Percentiles rank a stretch among this genome's conserved stretches.
Evolutionary conservation across 805 yeast species (phyloP).

Genomic region (Sugiyamaella boreocaroliniensis): DNA sequence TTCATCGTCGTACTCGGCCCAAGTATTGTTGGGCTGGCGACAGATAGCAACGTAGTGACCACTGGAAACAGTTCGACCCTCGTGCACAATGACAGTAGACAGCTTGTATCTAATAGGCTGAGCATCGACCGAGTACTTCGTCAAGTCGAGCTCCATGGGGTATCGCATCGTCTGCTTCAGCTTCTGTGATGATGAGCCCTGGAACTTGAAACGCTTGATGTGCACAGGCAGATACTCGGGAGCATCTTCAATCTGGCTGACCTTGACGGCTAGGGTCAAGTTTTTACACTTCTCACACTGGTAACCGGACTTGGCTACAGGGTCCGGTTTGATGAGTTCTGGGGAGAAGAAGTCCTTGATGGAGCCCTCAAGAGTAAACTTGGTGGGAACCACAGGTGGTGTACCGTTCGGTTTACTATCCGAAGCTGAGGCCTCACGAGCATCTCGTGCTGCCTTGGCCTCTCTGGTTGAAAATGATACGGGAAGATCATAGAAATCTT

Average conservation of each 20-base stretch:
- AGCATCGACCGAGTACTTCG: slow-evolving; percentile 40
- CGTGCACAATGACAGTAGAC: slow-evolving; percentile 82
- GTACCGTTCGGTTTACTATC: background rate
- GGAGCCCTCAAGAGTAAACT: slow-evolving; percentile 65
- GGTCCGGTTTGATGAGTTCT: slow-evolving; percentile 65
- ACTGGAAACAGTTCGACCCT: slow-evolving; percentile 83
- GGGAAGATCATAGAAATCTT: slow-evolving; percentile 89
- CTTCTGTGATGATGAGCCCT: slow-evolving; percentile 53
- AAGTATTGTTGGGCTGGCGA: slow-evolving; percentile 82
- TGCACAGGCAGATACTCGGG: slow-evolving; percentile 88
- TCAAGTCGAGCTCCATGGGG: slow-evolving; percentile 67
- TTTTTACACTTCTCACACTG: slow-evolving; percentile 80
- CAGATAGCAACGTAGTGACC: slow-evolving; percentile 94
- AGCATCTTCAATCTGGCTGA: slow-evolving; percentile 64
- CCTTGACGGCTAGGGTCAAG: slow-evolving; percentile 70
- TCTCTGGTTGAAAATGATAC: slow-evolving; percentile 52
- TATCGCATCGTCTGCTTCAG: slow-evolving; percentile 82
- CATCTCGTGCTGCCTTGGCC: slow-evolving; percentile 1
- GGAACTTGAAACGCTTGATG: slow-evolving; percentile 82
- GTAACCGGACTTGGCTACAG: slow-evolving; percentile 46
- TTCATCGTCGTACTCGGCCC: slow-evolving; percentile 96
- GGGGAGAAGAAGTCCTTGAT: slow-evolving; percentile 75
- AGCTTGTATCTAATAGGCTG: slow-evolving; percentile 60
- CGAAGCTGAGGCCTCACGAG: slow-evolving; percentile 2
- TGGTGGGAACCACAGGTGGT: slow-evolving; percentile 3